Evolutionary conservation across 1,284 basidiomycete genomes (phyloP), one percentile per base, ranked within the genome.

Genomic region (Papiliotrema terrestris): DNA sequence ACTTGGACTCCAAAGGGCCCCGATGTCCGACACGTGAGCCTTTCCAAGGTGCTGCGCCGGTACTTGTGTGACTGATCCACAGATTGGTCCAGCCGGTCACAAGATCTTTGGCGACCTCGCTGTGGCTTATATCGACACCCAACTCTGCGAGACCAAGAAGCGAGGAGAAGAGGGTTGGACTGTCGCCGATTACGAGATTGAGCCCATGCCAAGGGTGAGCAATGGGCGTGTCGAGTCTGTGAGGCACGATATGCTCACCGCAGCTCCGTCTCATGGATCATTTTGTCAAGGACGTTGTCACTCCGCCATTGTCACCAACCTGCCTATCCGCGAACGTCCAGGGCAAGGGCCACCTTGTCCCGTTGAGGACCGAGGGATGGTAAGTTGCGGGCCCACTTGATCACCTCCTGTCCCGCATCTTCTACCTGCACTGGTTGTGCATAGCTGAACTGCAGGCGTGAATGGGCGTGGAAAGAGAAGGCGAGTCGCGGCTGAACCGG

Each of bases 391-490:
- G 2, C 6, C 15, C 38, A 17, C 22, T 52, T 29, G 13, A 38
- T 22, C 29, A 5, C 29, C 11, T 32, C 29, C 29, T 11, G 29
- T 32, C 29, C 45, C 6, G 17, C n/a, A 1, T 32, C 6, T 32
- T 32, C 11, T 32, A 32, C 5, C 29, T n/a, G n/a, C n/a, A n/a
- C n/a, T n/a, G n/a, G 29, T 32, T 11, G 11, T 11, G 29, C 39
- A 26, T 8, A 25, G 42, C 36, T 51, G n/a, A 2, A 17, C n/a
- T 13, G 11, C 23, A 68, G 66, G 72, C 58, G 61, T 25, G 46
- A 65, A 11, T 74, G 68, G 70, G 58, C 57, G 13, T 75, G 71
- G 71, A 62, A 68, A 36, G 60, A 68, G 46, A 71, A 71, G 49
- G 58, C 59, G 35, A 42, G 50, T 38, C 44, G 15, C 1, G 8